Percentiles rank a stretch among this genome's conserved stretches.
Evolutionary conservation across 345 rosid genomes (phyloP).

Genomic region (Populus simonii): DNA sequence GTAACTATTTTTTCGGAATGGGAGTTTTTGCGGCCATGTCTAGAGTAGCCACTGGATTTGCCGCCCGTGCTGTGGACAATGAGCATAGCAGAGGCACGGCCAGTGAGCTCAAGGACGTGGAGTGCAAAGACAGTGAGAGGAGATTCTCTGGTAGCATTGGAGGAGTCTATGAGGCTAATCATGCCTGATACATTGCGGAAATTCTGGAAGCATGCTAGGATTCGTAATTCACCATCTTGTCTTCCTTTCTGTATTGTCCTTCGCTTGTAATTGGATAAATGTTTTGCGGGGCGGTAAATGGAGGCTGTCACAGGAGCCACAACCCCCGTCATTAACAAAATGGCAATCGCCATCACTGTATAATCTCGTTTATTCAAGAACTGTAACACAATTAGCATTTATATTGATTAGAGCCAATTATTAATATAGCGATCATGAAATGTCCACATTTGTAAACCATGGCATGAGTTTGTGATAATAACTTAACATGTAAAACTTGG

Average conservation of each 20-base stretch:
- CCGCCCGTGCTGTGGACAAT: conserved; percentile 42
- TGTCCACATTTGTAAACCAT: not conserved
- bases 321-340: conserved; percentile 40
- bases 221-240: conserved; percentile 42
- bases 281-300: conserved; percentile 37
- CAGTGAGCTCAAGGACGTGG: conserved; percentile 58
- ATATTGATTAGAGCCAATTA: not conserved
- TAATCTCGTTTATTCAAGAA: conserved; percentile 35
- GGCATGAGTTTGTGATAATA: no score
- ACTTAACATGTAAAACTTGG: not conserved
- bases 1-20: conserved; percentile 45
- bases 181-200: conserved; percentile 38
- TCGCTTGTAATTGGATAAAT: conserved; percentile 18
- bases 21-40: conserved; percentile 21
- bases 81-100: conserved; percentile 61
- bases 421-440: not conserved
- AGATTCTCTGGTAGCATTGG: conserved; percentile 51
- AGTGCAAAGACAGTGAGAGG: conserved; percentile 49
- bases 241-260: conserved; percentile 45
- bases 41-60: not conserved
- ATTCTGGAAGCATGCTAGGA: conserved; percentile 52
- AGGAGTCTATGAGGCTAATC: conserved; percentile 47
- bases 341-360: conserved; percentile 35
- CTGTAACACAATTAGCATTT: conserved; percentile 17
- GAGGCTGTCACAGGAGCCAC: conserved; percentile 29